A percentile compares a stretch with the other conserved stretches of the same genome.
Evolutionary conservation across 2,329 filamentous ascomycete species (phyloP).

Genomic region (Monosporascus sp.): DNA sequence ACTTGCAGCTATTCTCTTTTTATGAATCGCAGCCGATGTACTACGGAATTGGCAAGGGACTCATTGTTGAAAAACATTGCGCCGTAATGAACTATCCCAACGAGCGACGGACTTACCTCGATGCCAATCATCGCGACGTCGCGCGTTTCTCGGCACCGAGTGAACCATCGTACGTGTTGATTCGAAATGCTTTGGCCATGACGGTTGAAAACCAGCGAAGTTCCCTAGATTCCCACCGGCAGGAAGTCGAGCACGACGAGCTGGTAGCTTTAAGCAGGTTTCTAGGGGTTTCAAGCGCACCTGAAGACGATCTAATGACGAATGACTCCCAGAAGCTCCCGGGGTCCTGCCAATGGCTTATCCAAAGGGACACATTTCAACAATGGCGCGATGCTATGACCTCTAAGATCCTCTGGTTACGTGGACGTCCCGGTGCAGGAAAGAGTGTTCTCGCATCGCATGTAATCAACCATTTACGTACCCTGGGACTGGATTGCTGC

Average conservation of each 20-base stretch:
- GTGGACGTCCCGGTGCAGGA: slow-evolving; percentile 7
- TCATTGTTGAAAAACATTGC: slow-evolving; percentile 27
- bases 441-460: slow-evolving; percentile 7
- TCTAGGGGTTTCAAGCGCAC: neutral
- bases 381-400: slow-evolving; percentile 4
- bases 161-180: slow-evolving; percentile 20
- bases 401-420: slow-evolving; percentile 9
- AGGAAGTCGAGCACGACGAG: neutral
- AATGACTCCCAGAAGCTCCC: neutral
- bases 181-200: slow-evolving; percentile 22
- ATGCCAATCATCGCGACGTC: slow-evolving; percentile 27
- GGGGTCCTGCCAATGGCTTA: slow-evolving; percentile 9
- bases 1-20: slow-evolving; percentile 26
- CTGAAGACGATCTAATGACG: slow-evolving; percentile 2
- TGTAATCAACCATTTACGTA: slow-evolving; percentile 5
- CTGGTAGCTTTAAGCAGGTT: neutral
- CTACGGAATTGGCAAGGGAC: slow-evolving; percentile 13
- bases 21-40: slow-evolving; percentile 26
- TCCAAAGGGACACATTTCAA: slow-evolving; percentile 1
- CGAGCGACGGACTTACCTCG: slow-evolving; percentile 20
- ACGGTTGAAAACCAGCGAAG: neutral
- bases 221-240: neutral
- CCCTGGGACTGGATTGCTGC: slow-evolving; percentile 1
- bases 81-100: slow-evolving; percentile 25
- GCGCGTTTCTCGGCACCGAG: slow-evolving; percentile 17